Evolutionary conservation across 441 rosid genomes (phyloP).

Genomic region (Omphalea diandra): DNA sequence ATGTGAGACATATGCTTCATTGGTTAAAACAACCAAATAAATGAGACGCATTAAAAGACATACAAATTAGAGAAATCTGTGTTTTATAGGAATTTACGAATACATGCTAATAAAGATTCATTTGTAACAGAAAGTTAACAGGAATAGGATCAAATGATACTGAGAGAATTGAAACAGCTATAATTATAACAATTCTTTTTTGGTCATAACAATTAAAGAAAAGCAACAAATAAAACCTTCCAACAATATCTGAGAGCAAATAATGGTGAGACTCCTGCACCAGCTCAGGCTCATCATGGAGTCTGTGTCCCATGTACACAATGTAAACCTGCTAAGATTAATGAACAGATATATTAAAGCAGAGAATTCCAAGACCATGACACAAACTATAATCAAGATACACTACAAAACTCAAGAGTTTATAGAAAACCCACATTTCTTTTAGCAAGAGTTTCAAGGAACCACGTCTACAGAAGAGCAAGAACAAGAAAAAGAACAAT

Average conservation of each 20-base stretch:
- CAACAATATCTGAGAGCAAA: constrained; percentile 43
- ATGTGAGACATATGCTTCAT: too few relatives aligned
- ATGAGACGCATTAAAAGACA: too few relatives aligned
- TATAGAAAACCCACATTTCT: constrained; percentile 35
- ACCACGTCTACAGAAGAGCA: constrained; percentile 23
- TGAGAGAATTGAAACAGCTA: too few relatives aligned
- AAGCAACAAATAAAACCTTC: constrained; percentile 37
- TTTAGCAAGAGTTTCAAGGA: constrained; percentile 27
- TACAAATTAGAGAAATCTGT: too few relatives aligned
- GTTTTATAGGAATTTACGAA: too few relatives aligned
- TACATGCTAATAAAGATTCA: background rate
- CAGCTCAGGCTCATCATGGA: constrained; percentile 31
- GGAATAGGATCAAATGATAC: too few relatives aligned
- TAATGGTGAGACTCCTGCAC: constrained; percentile 42
- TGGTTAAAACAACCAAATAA: too few relatives aligned
- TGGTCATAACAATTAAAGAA: too few relatives aligned
- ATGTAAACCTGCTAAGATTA: constrained; percentile 39
- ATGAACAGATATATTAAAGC: background rate
- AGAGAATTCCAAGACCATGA: background rate
- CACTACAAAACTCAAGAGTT: background rate
- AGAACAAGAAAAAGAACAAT: too few relatives aligned
- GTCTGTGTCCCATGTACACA: constrained; percentile 48
- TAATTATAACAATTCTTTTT: too few relatives aligned
- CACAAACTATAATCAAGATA: constrained; percentile 6
- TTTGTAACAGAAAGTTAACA: background rate